Evolutionary conservation across 2,329 filamentous ascomycete genomes (phyloP).

Genomic region (Fusarium cyanostomum): DNA sequence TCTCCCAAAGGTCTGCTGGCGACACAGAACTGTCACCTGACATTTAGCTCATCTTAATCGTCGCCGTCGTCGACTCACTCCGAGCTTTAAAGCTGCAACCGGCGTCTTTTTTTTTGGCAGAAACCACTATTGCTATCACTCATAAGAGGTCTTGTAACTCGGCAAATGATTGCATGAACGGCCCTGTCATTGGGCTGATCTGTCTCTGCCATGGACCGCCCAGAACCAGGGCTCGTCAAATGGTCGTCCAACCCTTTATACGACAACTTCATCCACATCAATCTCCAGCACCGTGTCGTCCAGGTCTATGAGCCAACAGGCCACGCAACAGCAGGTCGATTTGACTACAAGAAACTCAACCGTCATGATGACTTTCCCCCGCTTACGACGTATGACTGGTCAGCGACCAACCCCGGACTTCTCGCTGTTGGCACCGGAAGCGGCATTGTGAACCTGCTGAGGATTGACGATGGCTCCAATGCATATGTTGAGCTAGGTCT

Average conservation of each 20-base stretch:
- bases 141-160: not conserved
- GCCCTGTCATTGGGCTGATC: not conserved
- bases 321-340: constrained; percentile 63
- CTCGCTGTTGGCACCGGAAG: constrained; percentile 79
- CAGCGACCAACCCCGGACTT: constrained; percentile 68
- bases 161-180: not conserved
- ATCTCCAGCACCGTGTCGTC: constrained; percentile 69
- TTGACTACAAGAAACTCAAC: constrained; percentile 66
- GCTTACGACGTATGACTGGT: constrained; percentile 74
- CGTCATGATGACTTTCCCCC: constrained; percentile 71
- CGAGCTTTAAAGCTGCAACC: not conserved
- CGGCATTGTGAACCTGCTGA: constrained; percentile 78
- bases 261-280: constrained; percentile 72
- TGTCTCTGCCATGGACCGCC: constrained; percentile 61
- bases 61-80: not conserved
- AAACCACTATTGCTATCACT: not conserved
- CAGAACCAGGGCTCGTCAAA: constrained; percentile 70
- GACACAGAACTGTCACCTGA: constrained; percentile 4
- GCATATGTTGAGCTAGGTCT: constrained; percentile 73
- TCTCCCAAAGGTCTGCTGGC: not conserved
- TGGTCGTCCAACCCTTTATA: constrained; percentile 69
- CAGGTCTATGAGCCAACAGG: constrained; percentile 71
- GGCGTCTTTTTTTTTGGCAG: not conserved
- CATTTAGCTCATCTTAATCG: constrained; percentile 8
- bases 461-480: constrained; percentile 75